phyloP scores from a whole-genome alignment of 441 rosid genomes.

The Flueggea neowawraea region DNA sequence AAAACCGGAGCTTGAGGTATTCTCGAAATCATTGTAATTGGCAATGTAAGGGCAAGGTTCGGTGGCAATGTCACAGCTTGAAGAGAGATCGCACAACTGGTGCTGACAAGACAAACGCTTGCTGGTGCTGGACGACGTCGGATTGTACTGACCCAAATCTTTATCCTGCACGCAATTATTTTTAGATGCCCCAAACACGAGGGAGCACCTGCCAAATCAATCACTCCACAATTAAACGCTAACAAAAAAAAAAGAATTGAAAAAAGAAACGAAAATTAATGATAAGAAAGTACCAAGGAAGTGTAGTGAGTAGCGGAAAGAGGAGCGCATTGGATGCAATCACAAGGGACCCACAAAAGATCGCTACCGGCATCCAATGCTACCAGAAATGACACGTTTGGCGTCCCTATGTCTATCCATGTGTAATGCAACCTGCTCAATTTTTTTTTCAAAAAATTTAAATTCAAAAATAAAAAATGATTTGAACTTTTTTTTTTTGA shows the following conservation, averaged over 20 bases:
- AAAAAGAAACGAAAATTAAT: neutral
- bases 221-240: constrained; percentile 61
- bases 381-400: constrained; percentile 65
- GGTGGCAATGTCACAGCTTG: constrained; percentile 47
- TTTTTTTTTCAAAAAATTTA: neutral
- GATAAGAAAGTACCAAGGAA: constrained; percentile 41
- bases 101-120: constrained; percentile 57
- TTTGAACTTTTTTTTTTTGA: neutral
- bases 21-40: constrained; percentile 35
- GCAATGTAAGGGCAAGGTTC: constrained; percentile 65
- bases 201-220: constrained; percentile 96
- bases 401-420: constrained; percentile 73
- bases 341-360: constrained; percentile 80
- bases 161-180: constrained; percentile 60
- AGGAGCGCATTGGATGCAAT: constrained; percentile 67
- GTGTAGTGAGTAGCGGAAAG: constrained; percentile 45
- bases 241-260: constrained; percentile 17
- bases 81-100: constrained; percentile 49
- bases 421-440: constrained; percentile 56
- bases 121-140: constrained; percentile 66
- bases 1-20: constrained; percentile 76
- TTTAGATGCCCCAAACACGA: constrained; percentile 75
- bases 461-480: neutral
- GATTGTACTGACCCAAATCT: constrained; percentile 67
- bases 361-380: constrained; percentile 74